A percentile compares a stretch with the other conserved stretches of the same genome.
phyloP scores from a whole-genome alignment of 305 asterid genomes.

The Solanum hybrid region DNA sequence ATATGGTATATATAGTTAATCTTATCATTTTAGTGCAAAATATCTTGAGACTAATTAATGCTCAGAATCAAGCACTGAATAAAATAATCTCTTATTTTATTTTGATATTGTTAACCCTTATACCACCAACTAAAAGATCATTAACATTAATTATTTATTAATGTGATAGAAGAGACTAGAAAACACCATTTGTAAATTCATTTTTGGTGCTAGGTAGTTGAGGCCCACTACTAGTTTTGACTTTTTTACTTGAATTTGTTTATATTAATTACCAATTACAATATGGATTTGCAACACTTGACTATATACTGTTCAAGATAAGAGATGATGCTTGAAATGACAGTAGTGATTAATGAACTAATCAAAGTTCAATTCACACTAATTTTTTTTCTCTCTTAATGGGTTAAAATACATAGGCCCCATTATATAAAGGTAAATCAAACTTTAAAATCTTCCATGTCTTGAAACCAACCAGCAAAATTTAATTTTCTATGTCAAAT shows the following conservation, averaged over 20 bases:
- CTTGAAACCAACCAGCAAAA: neutral
- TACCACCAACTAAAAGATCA: neutral
- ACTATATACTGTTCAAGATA: neutral
- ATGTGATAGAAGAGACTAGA: neutral
- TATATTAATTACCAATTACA: neutral
- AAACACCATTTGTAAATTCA: neutral
- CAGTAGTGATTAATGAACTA: neutral
- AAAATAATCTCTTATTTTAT: neutral
- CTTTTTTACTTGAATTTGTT: neutral
- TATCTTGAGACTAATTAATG: neutral
- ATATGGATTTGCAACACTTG: neutral
- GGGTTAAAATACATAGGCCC: constrained; percentile 6
- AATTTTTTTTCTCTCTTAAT: neutral
- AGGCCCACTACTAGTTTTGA: neutral
- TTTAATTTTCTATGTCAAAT: constrained; percentile 1
- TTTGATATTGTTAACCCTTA: neutral
- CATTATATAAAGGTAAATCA: neutral
- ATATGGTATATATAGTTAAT: neutral
- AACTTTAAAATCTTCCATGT: neutral
- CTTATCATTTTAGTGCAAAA: neutral
- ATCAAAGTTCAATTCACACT: neutral
- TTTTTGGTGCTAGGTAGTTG: neutral
- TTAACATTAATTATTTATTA: neutral
- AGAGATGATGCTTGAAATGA: constrained; percentile 12
- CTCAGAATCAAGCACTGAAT: neutral